Conservation (phyloP, 2,329 filamentous ascomycete genomes). For the Pyrenophora seminiperda region DNA sequence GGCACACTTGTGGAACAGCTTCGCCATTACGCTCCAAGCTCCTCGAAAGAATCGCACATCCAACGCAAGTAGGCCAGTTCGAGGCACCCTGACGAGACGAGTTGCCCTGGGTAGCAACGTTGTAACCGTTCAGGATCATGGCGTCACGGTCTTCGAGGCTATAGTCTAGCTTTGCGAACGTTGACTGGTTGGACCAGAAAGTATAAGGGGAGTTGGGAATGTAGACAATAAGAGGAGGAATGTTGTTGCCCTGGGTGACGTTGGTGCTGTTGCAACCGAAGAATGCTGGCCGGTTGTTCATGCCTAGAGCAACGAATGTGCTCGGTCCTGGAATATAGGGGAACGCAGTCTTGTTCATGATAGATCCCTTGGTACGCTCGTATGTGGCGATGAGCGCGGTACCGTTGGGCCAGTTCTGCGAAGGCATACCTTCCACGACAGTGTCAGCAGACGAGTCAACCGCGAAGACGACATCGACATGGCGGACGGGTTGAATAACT, state of each 20-base stretch:
- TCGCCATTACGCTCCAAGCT: conserved; percentile 74
- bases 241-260: conserved; percentile 55
- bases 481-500: conserved; percentile 72
- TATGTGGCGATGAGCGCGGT: conserved; percentile 76
- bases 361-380: conserved; percentile 63
- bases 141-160: conserved; percentile 69
- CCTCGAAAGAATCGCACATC: conserved; percentile 81
- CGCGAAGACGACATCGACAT: conserved; percentile 80
- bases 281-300: conserved; percentile 77
- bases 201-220: conserved; percentile 84
- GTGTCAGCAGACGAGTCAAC: conserved; percentile 80
- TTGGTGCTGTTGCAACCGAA: conserved; percentile 77
- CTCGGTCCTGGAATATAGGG: conserved; percentile 73
- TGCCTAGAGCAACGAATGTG: conserved; percentile 76
- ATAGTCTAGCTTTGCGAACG: conserved; percentile 69
- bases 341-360: conserved; percentile 73
- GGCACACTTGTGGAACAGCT: conserved; percentile 71
- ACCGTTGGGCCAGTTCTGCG: conserved; percentile 73
- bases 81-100: conserved; percentile 65
- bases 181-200: conserved; percentile 76
- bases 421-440: conserved; percentile 37
- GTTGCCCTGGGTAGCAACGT: conserved; percentile 83
- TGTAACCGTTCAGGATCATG: conserved; percentile 86
- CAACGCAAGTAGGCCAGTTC: conserved; percentile 82
- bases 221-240: conserved; percentile 79